Evolutionary conservation across 305 asterid species (phyloP).

Genomic region (Nicotiana rustica): DNA sequence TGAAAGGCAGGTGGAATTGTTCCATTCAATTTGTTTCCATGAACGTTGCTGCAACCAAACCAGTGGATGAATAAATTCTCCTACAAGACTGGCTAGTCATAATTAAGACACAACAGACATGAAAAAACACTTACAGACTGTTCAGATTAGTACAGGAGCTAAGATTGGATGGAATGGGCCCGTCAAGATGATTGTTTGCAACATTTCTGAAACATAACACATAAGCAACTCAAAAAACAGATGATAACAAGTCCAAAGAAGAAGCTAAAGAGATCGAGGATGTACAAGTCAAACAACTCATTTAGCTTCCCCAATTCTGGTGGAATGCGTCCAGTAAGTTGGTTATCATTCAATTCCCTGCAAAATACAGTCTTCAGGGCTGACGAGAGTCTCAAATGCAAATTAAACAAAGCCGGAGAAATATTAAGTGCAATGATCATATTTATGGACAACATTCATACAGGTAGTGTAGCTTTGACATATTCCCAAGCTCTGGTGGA

Average conservation of each 20-base stretch:
- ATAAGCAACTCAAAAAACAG: background rate
- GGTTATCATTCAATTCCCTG: conserved; percentile 92
- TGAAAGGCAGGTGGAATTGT: conserved; percentile 84
- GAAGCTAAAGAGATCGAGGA: conserved; percentile 11
- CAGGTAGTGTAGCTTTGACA: conserved; percentile 96
- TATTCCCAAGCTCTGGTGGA: conserved; percentile 94
- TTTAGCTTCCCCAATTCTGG: conserved; percentile 95
- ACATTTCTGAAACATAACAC: conserved; percentile 66
- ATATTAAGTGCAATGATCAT: background rate
- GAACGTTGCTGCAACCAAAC: conserved; percentile 66
- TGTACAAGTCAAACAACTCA: conserved; percentile 87
- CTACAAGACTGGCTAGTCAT: background rate
- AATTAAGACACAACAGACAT: background rate
- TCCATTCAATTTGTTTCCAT: conserved; percentile 84
- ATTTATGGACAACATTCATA: conserved; percentile 38
- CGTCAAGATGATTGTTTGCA: conserved; percentile 81
- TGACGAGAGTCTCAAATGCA: background rate
- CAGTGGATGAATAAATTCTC: background rate
- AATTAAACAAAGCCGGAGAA: background rate
- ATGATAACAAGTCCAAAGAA: background rate
- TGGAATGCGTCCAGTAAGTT: conserved; percentile 79
- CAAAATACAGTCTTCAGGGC: background rate
- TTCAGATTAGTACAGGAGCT: conserved; percentile 94
- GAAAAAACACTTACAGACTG: conserved; percentile 78
- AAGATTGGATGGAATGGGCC: conserved; percentile 86